Base-by-base conservation (phyloP, 352 stramenopile genomes). In the Globisporangium alternatum region DNA sequence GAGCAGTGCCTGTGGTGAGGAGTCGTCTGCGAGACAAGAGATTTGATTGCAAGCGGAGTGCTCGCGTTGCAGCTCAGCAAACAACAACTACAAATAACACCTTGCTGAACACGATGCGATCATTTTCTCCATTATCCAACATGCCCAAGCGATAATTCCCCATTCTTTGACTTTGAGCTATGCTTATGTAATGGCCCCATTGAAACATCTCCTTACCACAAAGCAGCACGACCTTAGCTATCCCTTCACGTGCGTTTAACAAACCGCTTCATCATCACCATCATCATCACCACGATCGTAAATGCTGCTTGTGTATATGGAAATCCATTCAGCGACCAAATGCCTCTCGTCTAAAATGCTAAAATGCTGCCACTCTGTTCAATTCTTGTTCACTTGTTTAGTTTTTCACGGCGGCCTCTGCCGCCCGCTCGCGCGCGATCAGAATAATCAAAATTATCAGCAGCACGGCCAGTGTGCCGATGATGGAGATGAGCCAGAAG, bases 371-470 rank as follows among this genome's bases (percentile, higher is more conserved):
- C n/a, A 21, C 41, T 47, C 5, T 8, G 51, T 5, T 21, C 51
- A 56, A 41, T 56, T 39, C 15, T 22, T 56, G 28, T 19, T 56
- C 49, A 56, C 51, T 12, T 58, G 35, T 15, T 56, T 44, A 55
- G 15, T 52, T 58, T 54, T 67, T 63, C 56, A 33, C 54, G 22
- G 28, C 39, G 35, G 37, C 51, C n/a, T 57, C 61, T 44, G 72
- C 64, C 17, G 75, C 74, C 25, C 73, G 78, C 66, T 87, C 81
- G 25, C 74, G 73, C 56, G 82, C 81, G 39, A 93, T 89, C 30
- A 92, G 72, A 60, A 93, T 69, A 69, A 93, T 70, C 68, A 95
- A 79, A 67, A 93, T 82, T 61, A 95, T 64, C 37, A 95, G 72
- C 61, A 94, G 68, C 61, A 89, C 78, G 17, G 80, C 68, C 2